Evolutionary conservation across 768 basidiomycete genomes (phyloP).

Genomic region (Fistulinella prunicolor): DNA sequence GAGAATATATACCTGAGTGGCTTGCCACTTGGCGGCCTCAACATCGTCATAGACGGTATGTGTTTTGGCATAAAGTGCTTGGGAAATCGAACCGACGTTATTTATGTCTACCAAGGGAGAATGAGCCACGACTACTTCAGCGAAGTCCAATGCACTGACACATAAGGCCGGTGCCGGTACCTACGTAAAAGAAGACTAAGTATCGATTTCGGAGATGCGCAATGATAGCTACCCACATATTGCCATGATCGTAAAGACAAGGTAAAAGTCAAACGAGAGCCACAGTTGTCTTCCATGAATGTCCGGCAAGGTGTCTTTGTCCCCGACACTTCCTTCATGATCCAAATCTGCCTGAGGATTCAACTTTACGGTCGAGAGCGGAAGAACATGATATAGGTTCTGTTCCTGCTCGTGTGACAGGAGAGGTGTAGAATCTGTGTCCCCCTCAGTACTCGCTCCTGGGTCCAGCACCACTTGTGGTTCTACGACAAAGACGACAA

Average conservation of each 20-base stretch:
- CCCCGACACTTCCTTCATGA: background rate
- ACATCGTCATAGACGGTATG: slow-evolving; percentile 63
- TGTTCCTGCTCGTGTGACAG: slow-evolving; percentile 18
- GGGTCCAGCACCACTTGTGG: slow-evolving; percentile 12
- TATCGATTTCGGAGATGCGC: background rate
- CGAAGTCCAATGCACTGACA: slow-evolving; percentile 40
- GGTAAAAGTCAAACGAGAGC: slow-evolving; percentile 57
- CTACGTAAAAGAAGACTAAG: slow-evolving; percentile 32
- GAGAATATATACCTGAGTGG: slow-evolving; percentile 78
- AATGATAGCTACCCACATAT: slow-evolving; percentile 43
- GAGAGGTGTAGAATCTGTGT: slow-evolving; percentile 22
- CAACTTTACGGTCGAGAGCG: slow-evolving; percentile 20
- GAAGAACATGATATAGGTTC: slow-evolving; percentile 23
- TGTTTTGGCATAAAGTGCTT: slow-evolving; percentile 61
- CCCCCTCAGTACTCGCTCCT: slow-evolving; percentile 9
- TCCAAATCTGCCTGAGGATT: slow-evolving; percentile 13
- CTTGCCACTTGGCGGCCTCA: slow-evolving; percentile 72
- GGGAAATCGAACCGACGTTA: slow-evolving; percentile 79
- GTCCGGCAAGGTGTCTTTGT: slow-evolving; percentile 42
- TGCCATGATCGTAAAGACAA: slow-evolving; percentile 53
- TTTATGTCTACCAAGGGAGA: slow-evolving; percentile 59
- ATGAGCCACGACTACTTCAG: background rate
- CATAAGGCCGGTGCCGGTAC: slow-evolving; percentile 75
- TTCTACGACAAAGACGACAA: slow-evolving; percentile 24
- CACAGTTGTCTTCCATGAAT: slow-evolving; percentile 53